Evolutionary conservation across 108 stramenopile genomes (phyloP), one percentile per base, ranked within the genome.

Genomic region (Hondaea fermentalgiana): DNA sequence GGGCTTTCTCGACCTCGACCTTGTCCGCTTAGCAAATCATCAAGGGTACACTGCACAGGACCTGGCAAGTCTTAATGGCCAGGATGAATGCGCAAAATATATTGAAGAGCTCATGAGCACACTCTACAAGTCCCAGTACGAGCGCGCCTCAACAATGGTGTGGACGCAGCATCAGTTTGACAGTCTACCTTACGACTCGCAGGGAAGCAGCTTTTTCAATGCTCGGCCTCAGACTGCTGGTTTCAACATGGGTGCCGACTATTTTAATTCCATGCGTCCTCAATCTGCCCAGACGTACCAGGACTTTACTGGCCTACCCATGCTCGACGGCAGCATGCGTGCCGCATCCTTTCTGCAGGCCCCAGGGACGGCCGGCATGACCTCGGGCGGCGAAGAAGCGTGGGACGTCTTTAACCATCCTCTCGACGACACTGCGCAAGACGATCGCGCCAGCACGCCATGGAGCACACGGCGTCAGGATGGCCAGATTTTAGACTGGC

Each of bases 31-130:
- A 17, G 76, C 76, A 12, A 83, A 83, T 45, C 76, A 83, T 53
- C 45, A 53, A 23, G 76, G 76, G 10, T 83, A 53, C 51, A 83
- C 76, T 8, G 76, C 76, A 55, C n/a, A 83, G 23, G 76, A 83
- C 23, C 76, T 83, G 19, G 76, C 76, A 14, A 83, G 51, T 23
- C n/a, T 83, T 8, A 83, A 83, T 83, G 45, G 51, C 49, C 76
- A 83, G 51, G 49, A 83, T 2, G 76, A 83, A 23, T 83, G 76
- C 76, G 76, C 76, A 16, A 47, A 83, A 83, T 83, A 83, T 45
- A 83, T 83, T 35, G 49, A 83, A 6, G 76, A 83, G 43, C 76
- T 83, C 25, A 83, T 83, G 76, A 12, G n/a, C 28, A 83, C 76
- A 12, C 49, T 83, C 2, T 83, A 83, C 51, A 83, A 83, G 51